Evolutionary conservation across 2,329 filamentous ascomycete genomes (phyloP), one percentile per base, ranked within the genome.

Genomic region (Dothiorella sarmentorum): DNA sequence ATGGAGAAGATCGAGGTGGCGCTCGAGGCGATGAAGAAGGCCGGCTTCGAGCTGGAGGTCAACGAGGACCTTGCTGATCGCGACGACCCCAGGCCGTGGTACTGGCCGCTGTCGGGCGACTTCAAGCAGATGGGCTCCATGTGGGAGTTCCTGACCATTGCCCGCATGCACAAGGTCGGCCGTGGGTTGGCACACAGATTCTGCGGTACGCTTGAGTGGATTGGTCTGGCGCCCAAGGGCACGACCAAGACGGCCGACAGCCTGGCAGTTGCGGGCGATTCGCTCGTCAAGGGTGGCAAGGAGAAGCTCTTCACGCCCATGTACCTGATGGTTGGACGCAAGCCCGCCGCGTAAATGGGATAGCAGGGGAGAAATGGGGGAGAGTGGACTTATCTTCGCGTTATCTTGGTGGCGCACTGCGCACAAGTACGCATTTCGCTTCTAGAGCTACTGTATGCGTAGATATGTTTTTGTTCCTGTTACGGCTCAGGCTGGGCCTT

Each of bases 301-400:
- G 82, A 92, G 78, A 89, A 96, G 74, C 83, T 97, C n/a, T 97
- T 97, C 78, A 97, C 93, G 1, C 93, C 93, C 59, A 97, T 97
- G 93, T 97, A 96, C 78, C 80, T 97, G 70, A 97, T 97, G 90
- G 85, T 97, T 61, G 93, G 85, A 61, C 86, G 90, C 76, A 97
- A 97, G 82, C 91, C 93, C n/a, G 65, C 62, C 13, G 57, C 57
- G 13, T 59, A 45, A 31, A 51, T 4, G 31, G 20, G 31, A n/a
- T 11, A 18, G 27, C n/a, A 31, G 15, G 38, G 22, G 20, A 33
- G 22, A 31, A 9, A 18, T 27, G 11, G 17, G 35, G 20, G 51
- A 22, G 24, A 22, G 27, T 10, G 4, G 31, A 27, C 13, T 42
- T 38, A 11, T 40, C 49, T 27, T 26, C 18, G 47, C 47, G 20